Base-by-base conservation (phyloP, 768 basidiomycete genomes). In the Royoungia palumana region DNA sequence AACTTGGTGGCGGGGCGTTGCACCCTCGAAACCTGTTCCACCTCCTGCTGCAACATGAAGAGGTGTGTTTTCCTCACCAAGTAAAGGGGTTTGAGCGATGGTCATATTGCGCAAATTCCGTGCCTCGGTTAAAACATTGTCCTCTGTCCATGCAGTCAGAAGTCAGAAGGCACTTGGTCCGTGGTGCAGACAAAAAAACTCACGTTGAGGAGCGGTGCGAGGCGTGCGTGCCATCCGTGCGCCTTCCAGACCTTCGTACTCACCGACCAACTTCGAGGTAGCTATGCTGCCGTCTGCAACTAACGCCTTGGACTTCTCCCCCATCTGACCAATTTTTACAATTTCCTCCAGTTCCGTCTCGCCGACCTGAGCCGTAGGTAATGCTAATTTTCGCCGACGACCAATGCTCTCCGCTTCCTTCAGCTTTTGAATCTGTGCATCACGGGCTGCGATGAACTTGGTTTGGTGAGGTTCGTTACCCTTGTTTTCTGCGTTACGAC, bases 51-150 rank as follows among this genome's bases (percentile, higher is more conserved):
- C 75, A 7, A 72, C 68, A 63, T 94, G 95, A 41, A 98, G 67
- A 12, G 94, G 96, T 0, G 96, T 98, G 68, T 99, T 99, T 70
- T 98, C 95, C 41, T 98, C 92, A 4, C 96, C 96, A 12, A 98
- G 79, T 2, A 99, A 75, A 14, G 96, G 96, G 0, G 96, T 99
- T 70, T 98, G 94, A 4, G 80, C 79, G 36, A 86, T 85, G 11
- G 83, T 85, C 92, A 99, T 89, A 60, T 93, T 95, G 19, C 95
- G 87, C 20, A 98, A 70, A 70, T 98, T 98, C 28, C 94, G 81
- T 9, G 95, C 96, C 68, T 99, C 96, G 51, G 88, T 80, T 78
- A 98, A 77, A 35, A 99, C 82, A 60, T 83, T 94, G 66, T 99
- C 96, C 73, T 92, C 95, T 97, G 59, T n/a, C 48, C 35, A 40